Percentiles rank a stretch among this genome's conserved stretches.
Evolutionary conservation across 2,329 filamentous ascomycete species (phyloP).

Genomic region (Trichoderma arundinaceum): DNA sequence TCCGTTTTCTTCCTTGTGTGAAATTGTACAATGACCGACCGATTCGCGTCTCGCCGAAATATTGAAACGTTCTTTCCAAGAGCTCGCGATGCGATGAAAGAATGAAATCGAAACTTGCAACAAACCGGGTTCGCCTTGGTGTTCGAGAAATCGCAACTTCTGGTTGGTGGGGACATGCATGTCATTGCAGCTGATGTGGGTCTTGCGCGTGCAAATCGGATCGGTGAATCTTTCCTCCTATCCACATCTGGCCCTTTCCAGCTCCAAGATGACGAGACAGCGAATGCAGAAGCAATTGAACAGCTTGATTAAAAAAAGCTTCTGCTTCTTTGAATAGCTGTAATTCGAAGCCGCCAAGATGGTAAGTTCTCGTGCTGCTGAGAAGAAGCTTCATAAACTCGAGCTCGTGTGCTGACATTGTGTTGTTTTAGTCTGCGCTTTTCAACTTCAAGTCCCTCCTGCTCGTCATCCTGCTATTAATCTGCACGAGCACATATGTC

Average conservation of each 20-base stretch:
- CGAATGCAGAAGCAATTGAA: constrained; percentile 29
- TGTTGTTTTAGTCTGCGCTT: constrained; percentile 74
- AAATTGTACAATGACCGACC: not conserved
- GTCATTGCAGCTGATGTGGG: constrained; percentile 25
- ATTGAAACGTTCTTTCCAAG: no score
- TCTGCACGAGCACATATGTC: constrained; percentile 94
- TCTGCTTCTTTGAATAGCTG: not conserved
- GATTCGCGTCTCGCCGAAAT: no score
- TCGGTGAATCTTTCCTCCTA: constrained; percentile 50
- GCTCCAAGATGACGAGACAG: constrained; percentile 23
- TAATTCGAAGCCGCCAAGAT: constrained; percentile 35
- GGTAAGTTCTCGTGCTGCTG: constrained; percentile 34
- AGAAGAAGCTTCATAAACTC: not conserved
- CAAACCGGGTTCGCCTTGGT: not conserved
- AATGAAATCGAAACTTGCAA: not conserved
- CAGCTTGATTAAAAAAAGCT: not conserved
- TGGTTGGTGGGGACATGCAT: constrained; percentile 27
- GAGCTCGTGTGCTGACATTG: not conserved
- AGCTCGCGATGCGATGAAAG: not conserved
- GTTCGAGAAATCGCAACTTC: constrained; percentile 17
- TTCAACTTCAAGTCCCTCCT: constrained; percentile 99
- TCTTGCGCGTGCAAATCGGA: constrained; percentile 10
- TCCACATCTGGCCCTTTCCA: constrained; percentile 33
- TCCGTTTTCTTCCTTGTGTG: not conserved
- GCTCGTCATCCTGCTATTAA: constrained; percentile 89